These are phyloP conservation scores for Parathielavia hyrcaniae DNA, from an alignment of 495 filamentous ascomycete genomes.

Conservation along the genomic window DNA sequence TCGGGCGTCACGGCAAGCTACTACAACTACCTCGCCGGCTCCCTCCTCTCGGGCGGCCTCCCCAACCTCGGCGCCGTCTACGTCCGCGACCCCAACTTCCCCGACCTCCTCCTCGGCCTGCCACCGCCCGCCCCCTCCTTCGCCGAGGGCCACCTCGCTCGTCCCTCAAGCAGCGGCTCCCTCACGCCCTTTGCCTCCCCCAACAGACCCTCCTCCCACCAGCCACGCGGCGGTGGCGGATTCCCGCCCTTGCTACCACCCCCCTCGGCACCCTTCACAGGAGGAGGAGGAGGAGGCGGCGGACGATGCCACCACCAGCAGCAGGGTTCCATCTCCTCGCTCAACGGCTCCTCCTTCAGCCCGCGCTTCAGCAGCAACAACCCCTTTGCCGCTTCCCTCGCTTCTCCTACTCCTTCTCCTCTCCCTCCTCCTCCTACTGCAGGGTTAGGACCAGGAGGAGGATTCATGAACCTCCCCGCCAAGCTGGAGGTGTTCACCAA, in stretches of 20 bases:
- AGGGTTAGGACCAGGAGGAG: neutral
- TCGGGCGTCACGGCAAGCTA: slow-evolving; percentile 60
- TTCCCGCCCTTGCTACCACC: neutral
- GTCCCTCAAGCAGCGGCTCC: slow-evolving; percentile 34
- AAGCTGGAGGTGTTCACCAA: slow-evolving; percentile 80
- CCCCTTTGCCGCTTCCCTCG: slow-evolving; percentile 39
- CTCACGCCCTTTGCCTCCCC: slow-evolving; percentile 15
- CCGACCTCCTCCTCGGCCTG: slow-evolving; percentile 61
- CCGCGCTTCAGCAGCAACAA: slow-evolving; percentile 48
- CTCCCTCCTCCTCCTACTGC: neutral
- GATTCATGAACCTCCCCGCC: slow-evolving; percentile 48
- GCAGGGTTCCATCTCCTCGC: slow-evolving; percentile 20
- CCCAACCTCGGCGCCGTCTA: slow-evolving; percentile 70
- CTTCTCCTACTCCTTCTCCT: neutral
- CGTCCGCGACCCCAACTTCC: slow-evolving; percentile 75
- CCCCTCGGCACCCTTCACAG: slow-evolving; percentile 12
- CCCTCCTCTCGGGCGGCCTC: slow-evolving; percentile 66
- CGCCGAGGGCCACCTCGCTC: slow-evolving; percentile 35
- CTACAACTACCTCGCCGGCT: slow-evolving; percentile 79
- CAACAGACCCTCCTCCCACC: slow-evolving; percentile 9
- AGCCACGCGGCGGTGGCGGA: neutral
- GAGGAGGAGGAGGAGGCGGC: neutral
- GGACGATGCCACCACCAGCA: slow-evolving; percentile 11
- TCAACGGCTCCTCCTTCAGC: slow-evolving; percentile 16
- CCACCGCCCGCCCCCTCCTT: slow-evolving; percentile 53